Evolutionary conservation across 1,139 yeast genomes (phyloP), one percentile per base, ranked within the genome.

Genomic region (Candida sanyaensis): DNA sequence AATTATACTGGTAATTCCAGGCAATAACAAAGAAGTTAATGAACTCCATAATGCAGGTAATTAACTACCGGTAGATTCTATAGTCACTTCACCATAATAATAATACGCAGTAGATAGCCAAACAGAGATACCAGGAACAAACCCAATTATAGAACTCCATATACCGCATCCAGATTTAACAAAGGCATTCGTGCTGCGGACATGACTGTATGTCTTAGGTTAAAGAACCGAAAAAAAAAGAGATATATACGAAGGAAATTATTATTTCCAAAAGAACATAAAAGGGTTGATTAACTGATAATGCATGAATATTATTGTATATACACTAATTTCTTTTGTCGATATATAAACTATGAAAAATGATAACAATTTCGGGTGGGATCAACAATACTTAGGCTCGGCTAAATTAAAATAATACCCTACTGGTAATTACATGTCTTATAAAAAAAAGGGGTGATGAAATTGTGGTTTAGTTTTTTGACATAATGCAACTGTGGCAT

Each of bases 41-140:
- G 66, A 63, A 8, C 71, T 71, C 52, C 55, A 67, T 29, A 68
- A 51, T 46, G 69, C 65, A 11, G 73, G 71, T 24, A 66, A 55
- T 55, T 69, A 73, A n/a, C 61, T 61, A 30, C 67, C 69, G 7
- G 60, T 50, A 12, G 62, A 55, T 1, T 47, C 48, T 24, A 68
- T 58, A 7, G 61, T 61, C 9, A 67, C 59, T 9, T 51, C 59
- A 8, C 64, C 66, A 47, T 55, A 64, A 46, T 56, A 62, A 39
- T 60, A 58, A 21, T 62, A 55, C 2, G 68, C 66, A 4, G 68
- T 61, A 1, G 58, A 46, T 9, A 63, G 41, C 71, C 71, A 66
- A 6, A 65, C 60, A 8, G 55, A 51, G 10, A 66, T 42, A 9
- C 68, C 69, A 33, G 53, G 45, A 23, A 52, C 46, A 36, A 65